Base-by-base conservation (phyloP, 2,329 filamentous ascomycete species). In the Hymenoscyphus fructigenus region DNA sequence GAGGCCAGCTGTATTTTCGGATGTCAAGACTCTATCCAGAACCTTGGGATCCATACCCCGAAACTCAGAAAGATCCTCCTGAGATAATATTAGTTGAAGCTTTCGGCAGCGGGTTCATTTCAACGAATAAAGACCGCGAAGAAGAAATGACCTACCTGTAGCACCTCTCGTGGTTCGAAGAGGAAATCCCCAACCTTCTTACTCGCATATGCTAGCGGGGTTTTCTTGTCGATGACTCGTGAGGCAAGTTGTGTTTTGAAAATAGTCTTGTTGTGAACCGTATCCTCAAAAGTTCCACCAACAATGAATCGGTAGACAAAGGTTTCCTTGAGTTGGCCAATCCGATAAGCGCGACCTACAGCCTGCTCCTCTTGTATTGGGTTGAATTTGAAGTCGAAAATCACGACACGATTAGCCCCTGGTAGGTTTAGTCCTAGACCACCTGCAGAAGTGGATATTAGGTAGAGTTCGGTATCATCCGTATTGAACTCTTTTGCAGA, bases 291-390 rank as follows among this genome's bases (percentile, higher is more conserved):
- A 0, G 92, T 95, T 1, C 92, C 93, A 1, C 88, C 91, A 12
- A 87, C 81, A 29, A 93, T 80, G 67, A 97, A 87, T 20, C 90
- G 89, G 77, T 97, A 97, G 1, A 97, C 92, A 73, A 85, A 93
- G 0, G 96, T 93, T 0, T 85, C 82, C 71, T 93, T 95, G 44
- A 79, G 80, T 76, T 97, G 93, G 0, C 93, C 92, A 38, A 97
- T 85, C 0, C 93, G 91, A 76, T 95, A 97, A 0, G 91, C 90
- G 61, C 93, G 85, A 1, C 92, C 93, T 60, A 97, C 86, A 1
- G 93, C 93, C 77, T 97, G 93, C 72, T 93, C 89, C 76, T 97
- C 93, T 74, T 88, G 83, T 5, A 88, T 84, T 0, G 93, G 93
- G 68, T 93, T 95, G 78, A 88, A 97, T 66, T 84, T 82, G 73